These are phyloP conservation scores for Fusarium miscanthi DNA, from an alignment of 2,329 filamentous ascomycete genomes.

Conservation along the genomic window DNA sequence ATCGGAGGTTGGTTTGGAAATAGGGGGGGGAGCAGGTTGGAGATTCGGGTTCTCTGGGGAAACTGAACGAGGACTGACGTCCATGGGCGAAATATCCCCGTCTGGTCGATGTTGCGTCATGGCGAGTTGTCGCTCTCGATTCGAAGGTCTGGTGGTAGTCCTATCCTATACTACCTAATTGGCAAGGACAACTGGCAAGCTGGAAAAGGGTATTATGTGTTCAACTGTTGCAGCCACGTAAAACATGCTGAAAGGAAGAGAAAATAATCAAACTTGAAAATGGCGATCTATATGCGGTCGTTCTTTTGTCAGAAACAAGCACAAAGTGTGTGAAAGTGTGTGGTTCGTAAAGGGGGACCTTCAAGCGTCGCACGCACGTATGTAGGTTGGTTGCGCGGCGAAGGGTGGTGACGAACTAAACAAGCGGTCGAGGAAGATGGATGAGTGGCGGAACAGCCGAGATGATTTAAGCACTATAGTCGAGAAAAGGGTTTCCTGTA, in stretches of 20 bases:
- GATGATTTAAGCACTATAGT: neutral
- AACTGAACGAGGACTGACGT: conserved; percentile 32
- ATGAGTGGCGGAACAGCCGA: conserved; percentile 5
- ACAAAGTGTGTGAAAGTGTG: conserved; percentile 15
- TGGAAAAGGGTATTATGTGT: conserved; percentile 21
- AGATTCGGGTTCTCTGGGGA: conserved; percentile 37
- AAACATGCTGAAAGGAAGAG: conserved; percentile 41
- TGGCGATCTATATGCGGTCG: neutral
- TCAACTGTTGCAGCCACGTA: conserved; percentile 20
- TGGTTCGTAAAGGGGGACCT: conserved; percentile 34
- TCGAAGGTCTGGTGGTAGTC: conserved; percentile 7
- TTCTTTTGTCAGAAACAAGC: conserved; percentile 1
- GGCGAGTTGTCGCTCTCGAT: conserved; percentile 20
- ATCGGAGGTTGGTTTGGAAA: conserved; percentile 34
- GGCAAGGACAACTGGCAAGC: conserved; percentile 10
- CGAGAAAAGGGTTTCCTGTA: neutral
- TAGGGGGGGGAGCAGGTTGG: conserved; percentile 20
- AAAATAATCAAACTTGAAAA: conserved; percentile 1
- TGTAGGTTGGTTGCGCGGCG: conserved; percentile 13
- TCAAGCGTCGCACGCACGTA: conserved; percentile 28
- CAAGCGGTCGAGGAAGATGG: conserved; percentile 22
- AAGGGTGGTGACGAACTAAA: conserved; percentile 34
- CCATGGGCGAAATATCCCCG: conserved; percentile 36
- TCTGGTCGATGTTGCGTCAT: conserved; percentile 42
- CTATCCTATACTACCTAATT: conserved; percentile 24